Conservation (phyloP, 495 filamentous ascomycete genomes). For the Podospora anserina region DNA sequence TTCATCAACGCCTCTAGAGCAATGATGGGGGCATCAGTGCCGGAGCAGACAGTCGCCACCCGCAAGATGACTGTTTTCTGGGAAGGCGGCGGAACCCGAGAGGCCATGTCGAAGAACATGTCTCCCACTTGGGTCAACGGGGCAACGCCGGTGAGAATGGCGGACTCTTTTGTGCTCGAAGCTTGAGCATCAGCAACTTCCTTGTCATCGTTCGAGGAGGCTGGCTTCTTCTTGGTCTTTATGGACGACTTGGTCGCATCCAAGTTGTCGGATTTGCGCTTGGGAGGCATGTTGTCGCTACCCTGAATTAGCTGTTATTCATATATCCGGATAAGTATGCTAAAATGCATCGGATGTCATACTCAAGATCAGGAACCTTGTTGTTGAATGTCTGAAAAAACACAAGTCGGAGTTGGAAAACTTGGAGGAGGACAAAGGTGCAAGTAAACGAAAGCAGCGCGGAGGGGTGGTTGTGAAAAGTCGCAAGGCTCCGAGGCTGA, state of each 20-base stretch:
- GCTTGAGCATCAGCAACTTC: background rate
- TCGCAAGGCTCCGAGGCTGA: background rate
- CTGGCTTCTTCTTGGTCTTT: background rate
- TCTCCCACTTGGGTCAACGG: slow-evolving; percentile 31
- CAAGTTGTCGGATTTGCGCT: background rate
- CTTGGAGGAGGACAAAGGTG: background rate
- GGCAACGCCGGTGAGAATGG: slow-evolving; percentile 13
- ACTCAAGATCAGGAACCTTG: too few species aligned
- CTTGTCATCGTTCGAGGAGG: background rate
- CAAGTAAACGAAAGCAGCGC: background rate
- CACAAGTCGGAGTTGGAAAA: too few species aligned
- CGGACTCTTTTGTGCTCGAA: background rate
- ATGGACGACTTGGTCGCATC: background rate
- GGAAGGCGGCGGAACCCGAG: slow-evolving; percentile 4
- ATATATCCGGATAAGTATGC: too few species aligned
- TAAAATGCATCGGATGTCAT: too few species aligned
- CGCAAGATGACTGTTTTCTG: slow-evolving; percentile 39
- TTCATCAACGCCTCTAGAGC: slow-evolving; percentile 55
- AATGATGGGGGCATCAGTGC: slow-evolving; percentile 75
- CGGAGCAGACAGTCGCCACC: slow-evolving; percentile 77
- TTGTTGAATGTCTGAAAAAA: too few species aligned
- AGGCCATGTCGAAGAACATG: slow-evolving; percentile 35
- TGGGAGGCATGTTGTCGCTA: background rate
- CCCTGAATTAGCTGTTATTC: too few species aligned
- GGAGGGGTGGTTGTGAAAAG: background rate